Evolutionary conservation across 257 asterid genomes (phyloP), one percentile per base, ranked within the genome.

Genomic region (Solanum ossicruentum): DNA sequence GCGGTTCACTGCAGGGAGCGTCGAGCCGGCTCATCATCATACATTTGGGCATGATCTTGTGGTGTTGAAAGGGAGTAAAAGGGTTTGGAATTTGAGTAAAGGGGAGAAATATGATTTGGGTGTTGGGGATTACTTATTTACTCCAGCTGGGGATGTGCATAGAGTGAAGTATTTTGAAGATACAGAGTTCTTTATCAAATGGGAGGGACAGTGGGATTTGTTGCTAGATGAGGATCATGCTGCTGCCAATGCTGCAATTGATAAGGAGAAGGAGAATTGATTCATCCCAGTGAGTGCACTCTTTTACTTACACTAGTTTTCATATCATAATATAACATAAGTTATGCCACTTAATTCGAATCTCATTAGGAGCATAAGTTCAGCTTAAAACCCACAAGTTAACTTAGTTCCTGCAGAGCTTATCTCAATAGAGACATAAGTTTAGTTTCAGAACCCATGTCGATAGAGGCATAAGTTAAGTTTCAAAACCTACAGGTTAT

Each of bases 191-290:
- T 94, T 94, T 85, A 93, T 95, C 82, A 95, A 94, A 89, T 94
- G 99, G 98, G 98, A 95, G 82, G 99, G 99, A 43, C 94, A 89
- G 57, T 95, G 97, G 99, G 99, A 94, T 85, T 83, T 95, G 84
- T 82, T 92, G 86, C 81, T 95, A 83, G 97, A 94, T 87, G 99
- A 94, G 88, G 98, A 94, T 92, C 84, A 92, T 84, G 89, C 84
- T 84, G 84, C 96, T 85, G 99, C 99, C 12, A 88, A 90, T 86
- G 92, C 92, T 73, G 97, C 97, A 36, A 90, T 89, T 28, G 93
- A 87, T 85, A 49, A 60, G 49, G 92, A 88, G 51, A 85, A 85
- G 57, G 84, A 86, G 26, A 88, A 66, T 63, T 84, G 61, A 75
- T 49, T 23, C 12, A 21, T 17, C 10, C 52, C 81, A 36, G 55